These are phyloP conservation scores for Pseudogymnoascus sp. DNA, from an alignment of 2,329 filamentous ascomycete species.

Conservation along the genomic window DNA sequence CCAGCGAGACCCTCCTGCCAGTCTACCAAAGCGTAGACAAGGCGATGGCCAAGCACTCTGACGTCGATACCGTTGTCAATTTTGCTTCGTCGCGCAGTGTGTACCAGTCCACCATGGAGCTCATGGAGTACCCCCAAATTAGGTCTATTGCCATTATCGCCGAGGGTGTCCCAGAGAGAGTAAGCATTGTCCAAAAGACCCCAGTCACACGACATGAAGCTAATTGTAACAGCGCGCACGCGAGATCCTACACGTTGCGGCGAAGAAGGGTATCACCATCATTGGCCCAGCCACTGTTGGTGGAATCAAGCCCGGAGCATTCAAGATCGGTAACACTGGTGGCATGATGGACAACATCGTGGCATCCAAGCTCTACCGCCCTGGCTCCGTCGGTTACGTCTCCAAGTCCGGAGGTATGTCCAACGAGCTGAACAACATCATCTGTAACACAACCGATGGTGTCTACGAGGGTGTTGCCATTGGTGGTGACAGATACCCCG, in stretches of 20 bases:
- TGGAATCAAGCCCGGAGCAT: slow-evolving; percentile 98
- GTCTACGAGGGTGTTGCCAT: slow-evolving; percentile 99
- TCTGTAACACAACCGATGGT: slow-evolving; percentile 91
- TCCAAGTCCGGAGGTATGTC: slow-evolving; percentile 99
- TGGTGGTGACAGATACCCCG: slow-evolving; percentile 96
- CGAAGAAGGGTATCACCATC: slow-evolving; percentile 99
- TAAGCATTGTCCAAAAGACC: slow-evolving; percentile 41
- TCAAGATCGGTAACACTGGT: slow-evolving; percentile 99
- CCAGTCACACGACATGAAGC: background rate
- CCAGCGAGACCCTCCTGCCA: slow-evolving; percentile 94
- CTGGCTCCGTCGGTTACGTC: slow-evolving; percentile 96
- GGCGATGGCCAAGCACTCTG: slow-evolving; percentile 91
- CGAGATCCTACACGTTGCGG: slow-evolving; percentile 91
- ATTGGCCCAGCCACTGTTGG: slow-evolving; percentile 97
- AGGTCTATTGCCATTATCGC: slow-evolving; percentile 99
- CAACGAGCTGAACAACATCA: slow-evolving; percentile 99
- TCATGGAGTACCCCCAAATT: slow-evolving; percentile 95
- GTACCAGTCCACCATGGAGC: slow-evolving; percentile 96
- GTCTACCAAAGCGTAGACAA: slow-evolving; percentile 94
- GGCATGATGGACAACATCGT: slow-evolving; percentile 99
- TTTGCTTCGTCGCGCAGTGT: slow-evolving; percentile 98
- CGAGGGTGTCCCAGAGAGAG: slow-evolving; percentile 95
- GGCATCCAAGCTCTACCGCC: slow-evolving; percentile 98
- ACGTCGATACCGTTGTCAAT: slow-evolving; percentile 98
- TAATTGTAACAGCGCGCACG: slow-evolving; percentile 63